Evolutionary conservation across 116 monocot species (phyloP).

Genomic region (Posidonia oceanica): DNA sequence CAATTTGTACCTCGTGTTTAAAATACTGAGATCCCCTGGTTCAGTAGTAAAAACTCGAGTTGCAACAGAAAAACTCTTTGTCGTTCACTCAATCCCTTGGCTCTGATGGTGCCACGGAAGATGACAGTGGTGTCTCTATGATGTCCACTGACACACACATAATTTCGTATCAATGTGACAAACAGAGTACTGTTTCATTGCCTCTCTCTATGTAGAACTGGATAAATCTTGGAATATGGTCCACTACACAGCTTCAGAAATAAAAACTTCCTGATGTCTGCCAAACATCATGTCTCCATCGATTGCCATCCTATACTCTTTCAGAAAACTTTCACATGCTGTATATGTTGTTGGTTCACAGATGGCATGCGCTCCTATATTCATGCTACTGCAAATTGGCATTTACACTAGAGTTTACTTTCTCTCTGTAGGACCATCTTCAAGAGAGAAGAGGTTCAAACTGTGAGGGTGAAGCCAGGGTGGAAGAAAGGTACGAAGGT

Average conservation of each 20-base stretch:
- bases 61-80: no score
- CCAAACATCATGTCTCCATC: neutral
- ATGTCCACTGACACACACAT: neutral
- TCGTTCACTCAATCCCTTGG: no score
- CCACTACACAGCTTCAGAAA: neutral
- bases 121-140: no score
- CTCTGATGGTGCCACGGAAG: no score
- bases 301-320: neutral
- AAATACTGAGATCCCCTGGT: no score
- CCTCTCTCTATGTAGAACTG: neutral
- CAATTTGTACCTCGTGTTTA: no score
- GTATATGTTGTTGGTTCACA: no score
- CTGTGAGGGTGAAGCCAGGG: conserved; percentile 72
- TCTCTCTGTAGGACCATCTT: conserved; percentile 21
- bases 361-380: no score
- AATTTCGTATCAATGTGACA: neutral
- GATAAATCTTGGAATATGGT: neutral
- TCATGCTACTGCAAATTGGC: neutral
- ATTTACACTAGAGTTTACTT: neutral
- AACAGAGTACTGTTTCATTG: neutral
- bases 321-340: neutral
- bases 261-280: neutral
- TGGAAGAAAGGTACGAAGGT: conserved; percentile 88
- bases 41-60: no score
- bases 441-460: conserved; percentile 46